Evolutionary conservation across 306 rosid genomes (phyloP).

Genomic region (Delonix regia): DNA sequence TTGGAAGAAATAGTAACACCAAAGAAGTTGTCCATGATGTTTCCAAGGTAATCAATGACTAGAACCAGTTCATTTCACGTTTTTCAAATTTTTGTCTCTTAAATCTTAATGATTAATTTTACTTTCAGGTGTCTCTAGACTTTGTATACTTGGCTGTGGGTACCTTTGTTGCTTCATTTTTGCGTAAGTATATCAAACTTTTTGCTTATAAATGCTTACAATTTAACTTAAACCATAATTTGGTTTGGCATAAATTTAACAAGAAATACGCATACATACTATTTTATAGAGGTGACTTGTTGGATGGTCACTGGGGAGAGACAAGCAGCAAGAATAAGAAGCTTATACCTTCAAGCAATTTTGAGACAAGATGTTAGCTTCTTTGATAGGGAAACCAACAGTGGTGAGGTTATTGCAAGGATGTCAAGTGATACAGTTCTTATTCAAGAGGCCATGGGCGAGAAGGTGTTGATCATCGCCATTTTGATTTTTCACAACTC

Average conservation of each 20-base stretch:
- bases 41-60: constrained; percentile 52
- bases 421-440: constrained; percentile 92
- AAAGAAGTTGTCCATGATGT: constrained; percentile 40
- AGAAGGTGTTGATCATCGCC: constrained; percentile 59
- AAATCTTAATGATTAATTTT: not conserved
- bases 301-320: constrained; percentile 97
- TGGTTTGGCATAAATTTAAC: constrained; percentile 1
- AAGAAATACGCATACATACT: constrained; percentile 10
- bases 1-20: constrained; percentile 45
- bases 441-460: constrained; percentile 93
- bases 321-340: constrained; percentile 80
- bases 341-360: constrained; percentile 78
- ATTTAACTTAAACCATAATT: not conserved
- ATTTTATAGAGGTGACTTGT: constrained; percentile 65
- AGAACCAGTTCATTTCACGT: not conserved
- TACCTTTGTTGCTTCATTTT: constrained; percentile 9
- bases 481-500: not conserved
- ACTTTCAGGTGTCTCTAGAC: not conserved
- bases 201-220: not conserved
- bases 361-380: constrained; percentile 84
- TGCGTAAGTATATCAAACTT: constrained; percentile 6
- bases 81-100: not conserved
- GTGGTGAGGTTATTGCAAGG: constrained; percentile 82
- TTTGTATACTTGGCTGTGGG: constrained; percentile 23
- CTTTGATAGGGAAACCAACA: constrained; percentile 72